Evolutionary conservation across 352 stramenopile species (phyloP), one percentile per base, ranked within the genome.

Genomic region (Phytophthora vignae): DNA sequence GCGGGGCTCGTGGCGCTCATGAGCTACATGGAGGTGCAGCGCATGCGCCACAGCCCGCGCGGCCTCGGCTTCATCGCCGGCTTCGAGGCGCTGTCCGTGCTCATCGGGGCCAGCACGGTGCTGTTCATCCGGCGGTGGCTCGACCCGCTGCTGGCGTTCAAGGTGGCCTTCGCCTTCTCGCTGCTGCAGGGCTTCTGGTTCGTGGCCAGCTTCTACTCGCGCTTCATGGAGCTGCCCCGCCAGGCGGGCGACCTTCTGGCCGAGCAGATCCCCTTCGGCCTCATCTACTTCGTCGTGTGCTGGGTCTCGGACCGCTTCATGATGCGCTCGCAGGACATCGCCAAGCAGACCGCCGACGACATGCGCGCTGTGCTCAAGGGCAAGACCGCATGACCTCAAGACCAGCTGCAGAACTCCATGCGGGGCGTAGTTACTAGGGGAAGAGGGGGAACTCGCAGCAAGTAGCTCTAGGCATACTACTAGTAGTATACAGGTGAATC

Each of bases 261-360:
- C 1, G 84, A 93, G 63, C 88, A 95, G 58, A 58, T 93, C 15
- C 71, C 88, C 3, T 91, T 95, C 60, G 88, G 88, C 15, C 69
- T 83, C 29, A 76, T 94, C 61, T 94, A 92, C 74, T 95, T 95
- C 46, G 44, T 82, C 10, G 75, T 95, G 33, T 92, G 82, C 68
- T 95, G 88, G 88, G 71, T 74, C 49, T 87, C 88, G 44, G 88
- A 95, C 70, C 86, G 88, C 55, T 95, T 85, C 73, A 95, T 95
- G 88, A 73, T 95, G 60, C 82, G 86, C 66, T 87, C 84, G 17
- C 76, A 90, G 50, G 73, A 81, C 52, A 63, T 81, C 14, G 88
- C 88, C 33, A 85, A 93, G 77, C 75, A 90, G 62, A 90, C 76
- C 12, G 84, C 87, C 11, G 56, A 86, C 2, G 86, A 90, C 36